Evolutionary conservation across 2,329 filamentous ascomycete genomes (phyloP), one percentile per base, ranked within the genome.

Genomic region (Aspergillus puulaauensis): DNA sequence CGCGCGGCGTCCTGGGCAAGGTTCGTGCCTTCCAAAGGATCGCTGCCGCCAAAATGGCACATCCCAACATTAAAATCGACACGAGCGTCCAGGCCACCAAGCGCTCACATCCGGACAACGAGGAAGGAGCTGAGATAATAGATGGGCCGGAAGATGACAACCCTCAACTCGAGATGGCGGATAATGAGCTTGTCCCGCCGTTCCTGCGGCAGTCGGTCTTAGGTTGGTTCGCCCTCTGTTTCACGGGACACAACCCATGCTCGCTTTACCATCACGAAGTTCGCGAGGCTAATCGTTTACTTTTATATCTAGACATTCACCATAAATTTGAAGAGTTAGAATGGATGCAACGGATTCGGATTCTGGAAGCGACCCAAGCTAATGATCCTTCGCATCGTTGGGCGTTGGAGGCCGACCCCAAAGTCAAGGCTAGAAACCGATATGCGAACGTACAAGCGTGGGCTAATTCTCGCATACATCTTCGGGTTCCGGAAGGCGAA

Each of bases 381-480:
- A 73, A 77, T 45, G 77, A 82, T 49, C 75, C 80, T 21, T 71
- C 75, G 12, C 82, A 83, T 52, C 79, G 79, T 61, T 89, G 82
- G 80, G 81, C 85, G 3, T 80, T 87, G 54, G 81, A 89, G 50
- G 76, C 75, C 27, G 80, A 82, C 23, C 78, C 83, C 8, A 81
- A 85, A 48, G 78, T 85, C 61, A 80, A 80, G 58, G 73, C 76
- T 37, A 83, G 93, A 64, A 96, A 98, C 74, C 87, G 95, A 55
- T 99, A 98, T 76, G 74, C 82, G 54, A 96, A 98, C 70, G 91
- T 99, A 62, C 89, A 93, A 70, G 91, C 93, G 0, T 99, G 90
- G 86, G 87, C 89, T 61, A 87, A 90, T 70, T 96, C 96, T 69
- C 87, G 95, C 39, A 83, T 99, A 56, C 88, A 86, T 71, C 83